phyloP scores from a whole-genome alignment of 768 basidiomycete genomes.

The Podaxis sp. region DNA sequence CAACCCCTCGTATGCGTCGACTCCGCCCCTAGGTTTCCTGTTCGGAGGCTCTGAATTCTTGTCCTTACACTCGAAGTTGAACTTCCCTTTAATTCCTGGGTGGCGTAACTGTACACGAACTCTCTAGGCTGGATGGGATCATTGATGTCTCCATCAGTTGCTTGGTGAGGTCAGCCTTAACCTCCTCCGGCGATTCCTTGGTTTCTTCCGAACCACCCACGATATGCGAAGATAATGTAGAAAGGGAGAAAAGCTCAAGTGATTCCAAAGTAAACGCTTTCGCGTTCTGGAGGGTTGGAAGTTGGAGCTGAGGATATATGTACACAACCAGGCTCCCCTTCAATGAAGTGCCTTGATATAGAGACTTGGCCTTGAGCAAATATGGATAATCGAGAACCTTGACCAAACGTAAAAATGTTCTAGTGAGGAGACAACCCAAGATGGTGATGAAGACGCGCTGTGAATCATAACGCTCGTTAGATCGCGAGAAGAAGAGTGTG shows the following conservation, averaged over 20 bases:
- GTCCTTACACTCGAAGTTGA: neutral
- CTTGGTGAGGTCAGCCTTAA: neutral
- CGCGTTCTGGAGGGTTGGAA: neutral
- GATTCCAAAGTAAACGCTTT: neutral
- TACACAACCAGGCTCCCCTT: neutral
- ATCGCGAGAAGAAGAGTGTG: slow-evolving; percentile 23
- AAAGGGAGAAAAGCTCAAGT: neutral
- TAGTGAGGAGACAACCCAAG: neutral
- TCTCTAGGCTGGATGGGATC: neutral
- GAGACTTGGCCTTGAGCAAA: neutral
- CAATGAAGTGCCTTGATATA: neutral
- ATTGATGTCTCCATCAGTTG: neutral
- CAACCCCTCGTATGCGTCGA: neutral
- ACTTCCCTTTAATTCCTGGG: neutral
- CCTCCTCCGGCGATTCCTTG: neutral
- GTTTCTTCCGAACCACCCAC: neutral
- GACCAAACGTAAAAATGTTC: neutral
- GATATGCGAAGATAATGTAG: neutral
- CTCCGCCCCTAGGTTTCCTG: neutral
- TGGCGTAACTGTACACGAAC: neutral
- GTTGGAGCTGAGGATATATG: neutral
- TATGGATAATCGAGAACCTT: neutral
- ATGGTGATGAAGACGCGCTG: slow-evolving; percentile 18
- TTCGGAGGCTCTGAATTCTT: neutral
- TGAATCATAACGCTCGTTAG: neutral